Percentiles rank a stretch among this genome's conserved stretches.
phyloP scores from a whole-genome alignment of 129 eudicot species.

The Saussurea involucrata region DNA sequence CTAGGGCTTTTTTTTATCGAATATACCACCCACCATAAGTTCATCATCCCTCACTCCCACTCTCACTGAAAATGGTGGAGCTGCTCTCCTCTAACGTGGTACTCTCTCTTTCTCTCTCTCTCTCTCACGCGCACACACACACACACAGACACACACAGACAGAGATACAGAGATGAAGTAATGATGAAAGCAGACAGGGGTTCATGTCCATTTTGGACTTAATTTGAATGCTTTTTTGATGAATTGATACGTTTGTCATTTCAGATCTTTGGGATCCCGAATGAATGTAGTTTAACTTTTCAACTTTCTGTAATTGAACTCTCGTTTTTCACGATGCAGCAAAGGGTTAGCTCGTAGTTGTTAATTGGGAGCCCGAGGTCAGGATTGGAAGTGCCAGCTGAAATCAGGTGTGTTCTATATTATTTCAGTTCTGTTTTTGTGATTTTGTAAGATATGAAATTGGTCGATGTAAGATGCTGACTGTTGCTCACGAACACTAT shows the following conservation, averaged over 20 bases:
- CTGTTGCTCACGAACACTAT: not conserved
- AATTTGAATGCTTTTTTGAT: conserved; percentile 1
- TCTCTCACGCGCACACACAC: not conserved
- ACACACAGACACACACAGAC: not conserved
- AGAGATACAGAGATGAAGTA: not conserved
- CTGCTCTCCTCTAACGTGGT: conserved; percentile 12
- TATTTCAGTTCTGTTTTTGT: not conserved
- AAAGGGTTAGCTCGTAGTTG: conserved; percentile 7
- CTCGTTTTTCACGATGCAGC: conserved; percentile 13
- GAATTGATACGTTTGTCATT: not conserved
- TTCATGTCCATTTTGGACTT: conserved; percentile 5
- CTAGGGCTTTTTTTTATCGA: conserved; percentile 26
- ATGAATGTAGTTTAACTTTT: not conserved
- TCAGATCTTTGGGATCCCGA: conserved; percentile 6
- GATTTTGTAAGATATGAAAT: not conserved
- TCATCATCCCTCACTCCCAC: conserved; percentile 9
- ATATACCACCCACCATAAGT: conserved; percentile 26
- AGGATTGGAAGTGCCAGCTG: not conserved
- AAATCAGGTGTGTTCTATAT: conserved; percentile 9
- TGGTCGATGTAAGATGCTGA: not conserved
- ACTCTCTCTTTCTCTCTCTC: conserved; percentile 17
- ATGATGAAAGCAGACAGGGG: not conserved
- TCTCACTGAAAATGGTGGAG: conserved; percentile 15
- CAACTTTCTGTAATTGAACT: not conserved
- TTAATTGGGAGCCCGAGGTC: not conserved